These are phyloP conservation scores for Leersia perrieri DNA, from an alignment of 176 grass and related monocot species.

Conservation along the genomic window DNA sequence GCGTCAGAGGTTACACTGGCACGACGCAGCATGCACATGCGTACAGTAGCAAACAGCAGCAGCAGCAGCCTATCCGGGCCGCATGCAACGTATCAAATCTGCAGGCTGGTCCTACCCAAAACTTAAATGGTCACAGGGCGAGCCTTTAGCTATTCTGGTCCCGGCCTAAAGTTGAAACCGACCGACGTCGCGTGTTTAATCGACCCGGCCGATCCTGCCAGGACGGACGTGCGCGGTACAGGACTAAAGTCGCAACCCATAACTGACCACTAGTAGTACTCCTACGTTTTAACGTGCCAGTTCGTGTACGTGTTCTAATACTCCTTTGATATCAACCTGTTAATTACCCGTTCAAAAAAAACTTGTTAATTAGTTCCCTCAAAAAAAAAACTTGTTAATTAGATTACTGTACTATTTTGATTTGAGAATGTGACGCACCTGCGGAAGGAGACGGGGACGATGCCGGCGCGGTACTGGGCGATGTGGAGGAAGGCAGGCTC, in stretches of 20 bases:
- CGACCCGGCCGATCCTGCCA: not conserved
- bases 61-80: not conserved
- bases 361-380: too few relatives aligned
- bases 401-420: too few relatives aligned
- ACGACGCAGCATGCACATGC: not conserved
- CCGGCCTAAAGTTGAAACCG: not conserved
- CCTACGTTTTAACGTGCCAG: not conserved
- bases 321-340: too few relatives aligned
- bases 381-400: too few relatives aligned
- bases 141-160: not conserved
- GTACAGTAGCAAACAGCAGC: too few relatives aligned
- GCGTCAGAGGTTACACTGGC: not conserved
- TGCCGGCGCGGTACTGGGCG: constrained; percentile 69
- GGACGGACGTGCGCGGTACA: not conserved
- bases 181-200: constrained; percentile 5
- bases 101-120: constrained; percentile 9
- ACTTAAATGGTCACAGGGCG: constrained; percentile 7
- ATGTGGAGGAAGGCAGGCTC: constrained; percentile 71
- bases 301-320: not conserved
- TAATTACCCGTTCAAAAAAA: too few relatives aligned
- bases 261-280: not conserved
- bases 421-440: too few relatives aligned
- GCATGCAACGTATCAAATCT: constrained; percentile 32
- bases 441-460: constrained; percentile 61
- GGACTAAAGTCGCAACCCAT: not conserved